phyloP scores from a whole-genome alignment of 495 filamentous ascomycete species.

The Aspergillus nanangensis region DNA sequence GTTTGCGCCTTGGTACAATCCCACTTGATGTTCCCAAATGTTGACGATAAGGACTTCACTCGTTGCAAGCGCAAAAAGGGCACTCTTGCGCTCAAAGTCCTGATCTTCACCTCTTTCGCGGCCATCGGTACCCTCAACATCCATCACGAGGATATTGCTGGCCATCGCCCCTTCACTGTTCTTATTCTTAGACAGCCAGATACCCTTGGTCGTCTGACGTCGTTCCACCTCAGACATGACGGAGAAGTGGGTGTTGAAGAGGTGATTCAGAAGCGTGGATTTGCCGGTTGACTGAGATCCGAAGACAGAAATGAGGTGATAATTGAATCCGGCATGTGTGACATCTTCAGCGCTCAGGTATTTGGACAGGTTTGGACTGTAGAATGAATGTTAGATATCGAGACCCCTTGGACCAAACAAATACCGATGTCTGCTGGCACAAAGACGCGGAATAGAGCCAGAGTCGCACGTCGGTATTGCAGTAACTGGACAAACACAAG shows the following conservation, averaged over 20 bases:
- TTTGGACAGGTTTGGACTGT: slow-evolving; percentile 64
- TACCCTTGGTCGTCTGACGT: slow-evolving; percentile 96
- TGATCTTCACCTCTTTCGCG: slow-evolving; percentile 96
- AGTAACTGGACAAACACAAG: slow-evolving; percentile 1
- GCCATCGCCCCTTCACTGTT: slow-evolving; percentile 63
- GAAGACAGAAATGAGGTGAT: slow-evolving; percentile 97
- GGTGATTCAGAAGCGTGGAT: slow-evolving; percentile 91
- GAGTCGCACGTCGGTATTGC: background rate
- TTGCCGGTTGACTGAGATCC: slow-evolving; percentile 98
- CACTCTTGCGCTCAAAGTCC: slow-evolving; percentile 97
- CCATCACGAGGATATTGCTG: slow-evolving; percentile 98
- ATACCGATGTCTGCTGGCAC: background rate
- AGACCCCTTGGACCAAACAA: background rate
- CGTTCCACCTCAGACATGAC: slow-evolving; percentile 92
- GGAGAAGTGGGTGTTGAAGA: slow-evolving; percentile 93
- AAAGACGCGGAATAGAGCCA: too few relatives aligned
- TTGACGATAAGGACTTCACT: slow-evolving; percentile 98
- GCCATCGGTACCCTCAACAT: slow-evolving; percentile 97
- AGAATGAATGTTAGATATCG: background rate
- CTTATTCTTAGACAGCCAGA: slow-evolving; percentile 98
- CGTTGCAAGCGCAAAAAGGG: slow-evolving; percentile 92
- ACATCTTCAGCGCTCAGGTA: slow-evolving; percentile 78
- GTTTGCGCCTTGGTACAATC: slow-evolving; percentile 95
- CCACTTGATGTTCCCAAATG: slow-evolving; percentile 98
- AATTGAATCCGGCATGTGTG: slow-evolving; percentile 89